Conservation (phyloP, 2,329 filamentous ascomycete species). For the Pochonia chlamydosporia region DNA sequence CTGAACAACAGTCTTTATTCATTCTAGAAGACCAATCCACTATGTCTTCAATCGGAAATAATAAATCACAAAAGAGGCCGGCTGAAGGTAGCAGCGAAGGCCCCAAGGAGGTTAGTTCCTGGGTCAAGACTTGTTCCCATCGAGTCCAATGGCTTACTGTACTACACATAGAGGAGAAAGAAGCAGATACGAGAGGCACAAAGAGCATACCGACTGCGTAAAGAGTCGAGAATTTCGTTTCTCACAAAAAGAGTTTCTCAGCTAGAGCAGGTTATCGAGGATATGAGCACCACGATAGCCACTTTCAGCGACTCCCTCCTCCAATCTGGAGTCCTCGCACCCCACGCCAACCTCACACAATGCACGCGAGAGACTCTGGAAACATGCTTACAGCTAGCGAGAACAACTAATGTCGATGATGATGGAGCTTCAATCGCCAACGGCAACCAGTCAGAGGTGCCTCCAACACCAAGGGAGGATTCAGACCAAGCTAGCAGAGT, state of each 20-base stretch:
- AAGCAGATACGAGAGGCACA: conserved; percentile 79
- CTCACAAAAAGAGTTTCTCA: conserved; percentile 60
- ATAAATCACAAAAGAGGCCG: not conserved
- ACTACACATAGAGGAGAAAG: conserved; percentile 52
- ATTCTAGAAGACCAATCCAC: not conserved
- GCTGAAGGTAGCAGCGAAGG: not conserved
- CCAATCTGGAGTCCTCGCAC: conserved; percentile 8
- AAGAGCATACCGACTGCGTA: conserved; percentile 70
- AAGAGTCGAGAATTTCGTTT: conserved; percentile 67
- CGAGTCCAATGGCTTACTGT: not conserved
- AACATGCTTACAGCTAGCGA: conserved; percentile 8
- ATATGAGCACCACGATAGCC: conserved; percentile 49
- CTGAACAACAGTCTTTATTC: not conserved
- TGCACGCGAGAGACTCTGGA: conserved; percentile 12
- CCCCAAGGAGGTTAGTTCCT: conserved; percentile 7
- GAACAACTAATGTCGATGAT: conserved; percentile 2
- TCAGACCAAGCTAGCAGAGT: not conserved
- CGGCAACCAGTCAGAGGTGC: not conserved
- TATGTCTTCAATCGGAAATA: not conserved
- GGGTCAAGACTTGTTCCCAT: not conserved
- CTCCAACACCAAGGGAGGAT: not conserved
- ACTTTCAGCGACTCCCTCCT: conserved; percentile 13
- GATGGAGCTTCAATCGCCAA: not conserved
- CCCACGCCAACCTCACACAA: conserved; percentile 8
- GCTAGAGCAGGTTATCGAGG: conserved; percentile 58